A percentile compares a stretch with the other conserved stretches of the same genome.
phyloP scores from a whole-genome alignment of 805 yeast genomes.

The Lachancea quebecensis region DNA sequence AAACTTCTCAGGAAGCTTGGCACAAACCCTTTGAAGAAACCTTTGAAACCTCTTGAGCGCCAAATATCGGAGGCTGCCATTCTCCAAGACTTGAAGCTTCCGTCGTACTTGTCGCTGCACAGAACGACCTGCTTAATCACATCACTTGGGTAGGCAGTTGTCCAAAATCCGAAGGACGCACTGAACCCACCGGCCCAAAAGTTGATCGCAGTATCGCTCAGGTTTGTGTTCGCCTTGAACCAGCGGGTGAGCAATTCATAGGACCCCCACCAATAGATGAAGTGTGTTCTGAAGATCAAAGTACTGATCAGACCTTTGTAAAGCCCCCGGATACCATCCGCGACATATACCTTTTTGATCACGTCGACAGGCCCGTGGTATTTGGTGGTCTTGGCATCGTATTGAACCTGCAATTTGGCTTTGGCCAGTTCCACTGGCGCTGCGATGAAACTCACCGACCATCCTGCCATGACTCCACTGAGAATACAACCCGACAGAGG shows the following conservation, averaged over 20 bases:
- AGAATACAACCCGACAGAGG: conserved; percentile 70
- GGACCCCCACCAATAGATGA: conserved; percentile 91
- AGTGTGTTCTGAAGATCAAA: conserved; percentile 79
- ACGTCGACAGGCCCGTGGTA: conserved; percentile 82
- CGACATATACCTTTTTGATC: conserved; percentile 46
- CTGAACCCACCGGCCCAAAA: conserved; percentile 90
- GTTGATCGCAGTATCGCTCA: conserved; percentile 66
- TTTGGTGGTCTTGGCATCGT: conserved; percentile 60
- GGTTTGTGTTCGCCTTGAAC: conserved; percentile 55
- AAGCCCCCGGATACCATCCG: conserved; percentile 63
- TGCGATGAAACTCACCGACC: conserved; percentile 92
- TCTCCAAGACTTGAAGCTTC: conserved; percentile 63
- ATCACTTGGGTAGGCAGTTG: conserved; percentile 81
- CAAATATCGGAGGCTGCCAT: conserved; percentile 69
- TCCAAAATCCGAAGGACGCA: conserved; percentile 78
- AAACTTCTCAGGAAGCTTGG: conserved; percentile 77
- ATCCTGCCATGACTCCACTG: conserved; percentile 75
- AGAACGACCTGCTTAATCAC: conserved; percentile 81
- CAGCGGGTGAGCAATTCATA: conserved; percentile 71
- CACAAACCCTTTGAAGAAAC: conserved; percentile 74
- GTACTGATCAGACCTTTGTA: conserved; percentile 83
- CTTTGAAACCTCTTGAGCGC: conserved; percentile 51
- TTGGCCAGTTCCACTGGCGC: conserved; percentile 89
- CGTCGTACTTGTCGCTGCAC: conserved; percentile 70
- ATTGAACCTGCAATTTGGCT: conserved; percentile 84